Base-by-base conservation (phyloP, 2,329 filamentous ascomycete species). In the Pseudonectria foliicola region DNA sequence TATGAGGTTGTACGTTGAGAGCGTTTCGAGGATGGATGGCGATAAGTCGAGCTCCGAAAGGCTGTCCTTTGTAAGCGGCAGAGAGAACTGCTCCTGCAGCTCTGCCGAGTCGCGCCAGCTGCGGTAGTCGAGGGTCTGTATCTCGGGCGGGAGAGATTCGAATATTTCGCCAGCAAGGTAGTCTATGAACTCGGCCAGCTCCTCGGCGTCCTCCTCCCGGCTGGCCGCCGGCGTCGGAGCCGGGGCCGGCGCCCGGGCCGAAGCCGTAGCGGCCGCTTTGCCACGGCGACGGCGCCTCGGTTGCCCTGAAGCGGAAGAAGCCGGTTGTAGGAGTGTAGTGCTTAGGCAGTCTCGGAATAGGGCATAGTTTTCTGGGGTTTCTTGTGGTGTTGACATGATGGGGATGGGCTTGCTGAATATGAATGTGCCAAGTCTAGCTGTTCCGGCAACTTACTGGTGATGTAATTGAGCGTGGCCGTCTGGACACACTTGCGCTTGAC, bases 121-220 rank as follows among this genome's bases (percentile, higher is more conserved):
- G 29, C 74, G 59, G 59, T 86, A 76, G 16, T 77, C 73, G 3
- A 90, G 62, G 2, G 64, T 68, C 44, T 76, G 72, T 0, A 92
- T 65, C 13, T 73, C 65, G 0, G 52, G 14, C 0, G 85, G 84
- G 1, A 93, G 70, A 25, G 62, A 67, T 5, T 68, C 61, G 58
- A 90, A 93, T 34, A 81, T 75, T 53, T 84, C 74, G 31, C 65
- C 61, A 15, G 85, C 78, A 21, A 92, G 71, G 58, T 89, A 92
- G 66, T 89, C 80, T 35, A 85, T 78, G 59, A 93, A 93, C 1
- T 93, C 87, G 16, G 77, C 75, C 14, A 92, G 62, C 35, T 89
- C 85, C 46, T 82, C 80, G 5, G 73, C 75, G 46, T 75, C 54
- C 27, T 36, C 40, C 37, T 37, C 36, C 37, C 35, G 25, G 23